A percentile compares a stretch with the other conserved stretches of the same genome.
These are phyloP conservation scores for Sporothrix brasiliensis DNA, from an alignment of 2,329 filamentous ascomycete species.

Conservation along the genomic window DNA sequence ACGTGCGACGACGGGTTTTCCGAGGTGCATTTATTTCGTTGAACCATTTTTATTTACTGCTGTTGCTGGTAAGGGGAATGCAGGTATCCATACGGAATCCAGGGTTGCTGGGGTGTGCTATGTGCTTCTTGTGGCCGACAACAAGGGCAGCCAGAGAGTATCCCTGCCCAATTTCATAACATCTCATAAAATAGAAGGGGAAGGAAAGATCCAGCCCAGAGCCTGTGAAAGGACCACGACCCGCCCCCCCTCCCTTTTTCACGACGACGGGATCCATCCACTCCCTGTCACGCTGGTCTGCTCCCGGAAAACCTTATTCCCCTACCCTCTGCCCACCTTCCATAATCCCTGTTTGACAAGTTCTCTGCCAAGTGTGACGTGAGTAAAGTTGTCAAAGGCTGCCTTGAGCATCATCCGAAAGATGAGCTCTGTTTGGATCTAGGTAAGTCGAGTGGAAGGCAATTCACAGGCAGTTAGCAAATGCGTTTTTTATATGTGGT, in stretches of 20 bases:
- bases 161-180: slow-evolving; percentile 1
- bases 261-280: background rate
- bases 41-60: too few species aligned
- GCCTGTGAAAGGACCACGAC: background rate
- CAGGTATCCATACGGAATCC: too few species aligned
- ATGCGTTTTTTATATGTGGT: too few species aligned
- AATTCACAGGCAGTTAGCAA: background rate
- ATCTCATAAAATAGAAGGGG: slow-evolving; percentile 7
- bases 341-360: slow-evolving; percentile 23
- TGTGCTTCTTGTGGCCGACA: background rate
- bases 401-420: background rate
- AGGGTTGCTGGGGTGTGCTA: too few species aligned
- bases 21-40: background rate
- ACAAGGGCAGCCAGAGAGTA: background rate
- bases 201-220: background rate
- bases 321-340: slow-evolving; percentile 17
- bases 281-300: slow-evolving; percentile 7
- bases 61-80: too few species aligned
- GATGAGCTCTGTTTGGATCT: background rate
- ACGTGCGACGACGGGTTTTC: background rate
- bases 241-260: background rate
- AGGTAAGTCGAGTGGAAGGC: background rate
- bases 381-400: background rate
- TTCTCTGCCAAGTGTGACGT: background rate
- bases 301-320: slow-evolving; percentile 35